Percentiles rank a stretch among this genome's conserved stretches.
These are phyloP conservation scores for Populus alba DNA, from an alignment of 345 rosid species.

Conservation along the genomic window DNA sequence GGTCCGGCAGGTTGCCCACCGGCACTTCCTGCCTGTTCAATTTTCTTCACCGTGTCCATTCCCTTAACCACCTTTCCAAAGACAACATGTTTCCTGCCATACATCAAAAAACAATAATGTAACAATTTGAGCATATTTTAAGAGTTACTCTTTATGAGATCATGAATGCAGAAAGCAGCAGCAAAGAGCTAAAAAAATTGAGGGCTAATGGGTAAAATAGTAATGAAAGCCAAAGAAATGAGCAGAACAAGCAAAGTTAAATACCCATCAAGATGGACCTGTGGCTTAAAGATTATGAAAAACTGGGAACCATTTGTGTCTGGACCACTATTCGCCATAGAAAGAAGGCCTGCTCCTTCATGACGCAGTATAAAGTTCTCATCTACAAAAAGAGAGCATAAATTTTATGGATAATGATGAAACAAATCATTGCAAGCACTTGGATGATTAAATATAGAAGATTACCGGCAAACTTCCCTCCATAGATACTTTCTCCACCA, in stretches of 20 bases:
- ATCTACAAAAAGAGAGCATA: slow-evolving; percentile 46
- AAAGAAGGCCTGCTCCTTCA: slow-evolving; percentile 81
- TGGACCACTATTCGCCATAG: slow-evolving; percentile 95
- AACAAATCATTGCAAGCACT: not conserved
- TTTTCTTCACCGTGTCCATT: slow-evolving; percentile 69
- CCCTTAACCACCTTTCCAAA: slow-evolving; percentile 90
- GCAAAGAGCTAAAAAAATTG: not conserved
- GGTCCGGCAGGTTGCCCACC: slow-evolving; percentile 54
- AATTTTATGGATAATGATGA: slow-evolving; percentile 5
- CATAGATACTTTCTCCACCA: slow-evolving; percentile 97
- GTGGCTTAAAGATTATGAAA: slow-evolving; percentile 76
- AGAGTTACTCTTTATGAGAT: not conserved
- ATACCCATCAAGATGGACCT: slow-evolving; percentile 94
- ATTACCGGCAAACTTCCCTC: slow-evolving; percentile 91
- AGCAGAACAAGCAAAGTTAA: slow-evolving; percentile 21
- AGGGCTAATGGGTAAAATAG: too few species aligned
- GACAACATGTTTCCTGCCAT: slow-evolving; percentile 89
- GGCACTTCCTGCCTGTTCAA: slow-evolving; percentile 69
- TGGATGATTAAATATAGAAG: slow-evolving; percentile 5
- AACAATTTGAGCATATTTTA: not conserved
- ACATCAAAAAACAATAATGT: slow-evolving; percentile 9
- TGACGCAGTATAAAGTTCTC: slow-evolving; percentile 83
- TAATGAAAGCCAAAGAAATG: slow-evolving; percentile 2
- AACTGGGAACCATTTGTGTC: slow-evolving; percentile 95
- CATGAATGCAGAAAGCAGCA: not conserved